These are phyloP conservation scores for Kluyveromyces wickerhamii DNA, from an alignment of 805 yeast species.

Conservation along the genomic window DNA sequence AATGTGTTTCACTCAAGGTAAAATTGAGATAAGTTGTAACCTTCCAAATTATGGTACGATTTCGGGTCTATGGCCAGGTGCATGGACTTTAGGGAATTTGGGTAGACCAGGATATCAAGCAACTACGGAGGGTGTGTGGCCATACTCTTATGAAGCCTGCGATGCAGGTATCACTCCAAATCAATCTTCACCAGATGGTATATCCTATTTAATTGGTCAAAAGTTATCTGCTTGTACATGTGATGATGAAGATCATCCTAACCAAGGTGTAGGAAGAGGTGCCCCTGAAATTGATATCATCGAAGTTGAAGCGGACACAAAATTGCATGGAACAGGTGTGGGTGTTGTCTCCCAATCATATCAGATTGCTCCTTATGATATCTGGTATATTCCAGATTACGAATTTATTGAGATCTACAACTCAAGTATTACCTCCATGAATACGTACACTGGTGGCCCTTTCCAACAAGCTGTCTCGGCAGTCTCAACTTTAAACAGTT, in stretches of 20 bases:
- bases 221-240: constrained; percentile 72
- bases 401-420: constrained; percentile 69
- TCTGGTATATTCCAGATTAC: constrained; percentile 91
- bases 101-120: constrained; percentile 89
- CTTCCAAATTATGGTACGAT: constrained; percentile 74
- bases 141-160: constrained; percentile 77
- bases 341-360: constrained; percentile 88
- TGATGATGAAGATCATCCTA: constrained; percentile 79
- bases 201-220: constrained; percentile 82
- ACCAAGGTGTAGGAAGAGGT: constrained; percentile 80
- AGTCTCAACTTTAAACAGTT: constrained; percentile 63
- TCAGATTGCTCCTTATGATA: constrained; percentile 90
- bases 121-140: constrained; percentile 91
- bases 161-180: constrained; percentile 94
- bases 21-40: constrained; percentile 63
- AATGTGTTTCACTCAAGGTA: constrained; percentile 81
- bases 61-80: constrained; percentile 92
- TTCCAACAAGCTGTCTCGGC: constrained; percentile 89
- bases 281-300: constrained; percentile 92
- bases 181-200: constrained; percentile 85
- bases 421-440: constrained; percentile 64
- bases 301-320: constrained; percentile 71
- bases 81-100: constrained; percentile 90
- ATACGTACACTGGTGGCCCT: constrained; percentile 87
- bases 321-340: constrained; percentile 27